Evolutionary conservation across 169 alveolate species (phyloP).

Genomic region (Babesia bigemina): DNA sequence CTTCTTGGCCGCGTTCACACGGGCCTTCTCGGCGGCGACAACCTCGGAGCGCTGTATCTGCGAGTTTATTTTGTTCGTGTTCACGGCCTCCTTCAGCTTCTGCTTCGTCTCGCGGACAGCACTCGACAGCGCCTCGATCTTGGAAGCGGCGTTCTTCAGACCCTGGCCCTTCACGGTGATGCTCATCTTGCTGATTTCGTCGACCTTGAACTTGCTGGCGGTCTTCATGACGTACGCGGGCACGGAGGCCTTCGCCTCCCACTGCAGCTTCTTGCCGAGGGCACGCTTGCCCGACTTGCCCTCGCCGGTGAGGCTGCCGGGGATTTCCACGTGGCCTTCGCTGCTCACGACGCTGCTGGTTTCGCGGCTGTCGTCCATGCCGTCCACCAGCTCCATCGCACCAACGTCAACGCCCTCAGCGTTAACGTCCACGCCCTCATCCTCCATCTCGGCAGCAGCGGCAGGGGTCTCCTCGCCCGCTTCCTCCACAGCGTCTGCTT

Average conservation of each 20-base stretch:
- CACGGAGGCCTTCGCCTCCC: conserved; percentile 68
- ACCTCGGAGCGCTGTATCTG: conserved; percentile 11
- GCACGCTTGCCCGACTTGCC: background rate
- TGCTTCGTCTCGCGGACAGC: conserved; percentile 17
- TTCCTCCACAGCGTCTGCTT: conserved; percentile 1
- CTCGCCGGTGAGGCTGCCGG: conserved; percentile 4
- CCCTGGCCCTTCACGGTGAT: conserved; percentile 58
- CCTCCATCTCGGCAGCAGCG: background rate
- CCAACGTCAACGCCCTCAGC: conserved; percentile 1
- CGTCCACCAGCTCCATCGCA: background rate
- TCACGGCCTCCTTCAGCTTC: conserved; percentile 36
- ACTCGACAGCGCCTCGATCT: conserved; percentile 22
- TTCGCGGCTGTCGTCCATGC: background rate
- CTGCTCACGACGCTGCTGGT: background rate
- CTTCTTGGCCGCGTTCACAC: conserved; percentile 62
- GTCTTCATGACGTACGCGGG: conserved; percentile 52
- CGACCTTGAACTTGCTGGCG: conserved; percentile 44
- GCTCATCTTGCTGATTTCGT: conserved; percentile 7
- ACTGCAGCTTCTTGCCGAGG: conserved; percentile 42
- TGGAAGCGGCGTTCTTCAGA: conserved; percentile 27
- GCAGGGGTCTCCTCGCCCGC: background rate
- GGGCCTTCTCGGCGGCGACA: conserved; percentile 57
- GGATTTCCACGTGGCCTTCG: background rate
- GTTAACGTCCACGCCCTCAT: background rate
- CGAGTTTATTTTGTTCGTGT: conserved; percentile 7